Evolutionary conservation across 768 basidiomycete species (phyloP).

Genomic region (Phaffia tasmanica): DNA sequence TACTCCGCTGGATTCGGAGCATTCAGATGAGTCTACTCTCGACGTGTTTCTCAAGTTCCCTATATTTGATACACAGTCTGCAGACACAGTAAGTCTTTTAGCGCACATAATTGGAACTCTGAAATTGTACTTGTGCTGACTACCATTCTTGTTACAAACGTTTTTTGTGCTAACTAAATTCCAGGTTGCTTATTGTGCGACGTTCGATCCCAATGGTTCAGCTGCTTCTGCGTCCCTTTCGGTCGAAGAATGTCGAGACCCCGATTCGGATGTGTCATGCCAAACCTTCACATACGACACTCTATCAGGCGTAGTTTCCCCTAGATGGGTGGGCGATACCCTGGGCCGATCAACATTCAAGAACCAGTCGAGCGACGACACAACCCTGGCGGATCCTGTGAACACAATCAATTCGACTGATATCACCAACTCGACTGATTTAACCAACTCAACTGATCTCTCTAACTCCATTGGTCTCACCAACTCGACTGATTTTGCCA

Average conservation of each 20-base stretch:
- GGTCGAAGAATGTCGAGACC: slow-evolving; percentile 42
- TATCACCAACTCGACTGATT: too few species aligned
- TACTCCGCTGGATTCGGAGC: slow-evolving; percentile 25
- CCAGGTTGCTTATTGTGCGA: slow-evolving; percentile 47
- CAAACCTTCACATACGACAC: too few species aligned
- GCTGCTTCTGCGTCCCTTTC: slow-evolving; percentile 45
- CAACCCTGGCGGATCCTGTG: too few species aligned
- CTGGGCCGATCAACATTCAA: too few species aligned
- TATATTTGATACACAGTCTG: slow-evolving; percentile 41
- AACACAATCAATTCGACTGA: too few species aligned
- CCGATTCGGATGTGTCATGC: slow-evolving; percentile 23
- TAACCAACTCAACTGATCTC: too few species aligned
- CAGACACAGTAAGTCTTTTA: slow-evolving; percentile 22
- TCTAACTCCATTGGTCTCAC: too few species aligned
- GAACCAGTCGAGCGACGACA: too few species aligned
- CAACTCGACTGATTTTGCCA: too few species aligned
- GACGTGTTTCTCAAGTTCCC: slow-evolving; percentile 44
- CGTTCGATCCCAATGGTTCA: slow-evolving; percentile 49
- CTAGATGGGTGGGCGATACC: too few species aligned
- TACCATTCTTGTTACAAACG: background rate
- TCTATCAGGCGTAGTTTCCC: too few species aligned
- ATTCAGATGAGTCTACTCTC: slow-evolving; percentile 24
- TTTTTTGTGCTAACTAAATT: background rate
- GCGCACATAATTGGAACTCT: background rate
- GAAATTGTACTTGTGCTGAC: background rate